phyloP scores from a whole-genome alignment of 257 asterid genomes.

The Verbascum thapsus region DNA sequence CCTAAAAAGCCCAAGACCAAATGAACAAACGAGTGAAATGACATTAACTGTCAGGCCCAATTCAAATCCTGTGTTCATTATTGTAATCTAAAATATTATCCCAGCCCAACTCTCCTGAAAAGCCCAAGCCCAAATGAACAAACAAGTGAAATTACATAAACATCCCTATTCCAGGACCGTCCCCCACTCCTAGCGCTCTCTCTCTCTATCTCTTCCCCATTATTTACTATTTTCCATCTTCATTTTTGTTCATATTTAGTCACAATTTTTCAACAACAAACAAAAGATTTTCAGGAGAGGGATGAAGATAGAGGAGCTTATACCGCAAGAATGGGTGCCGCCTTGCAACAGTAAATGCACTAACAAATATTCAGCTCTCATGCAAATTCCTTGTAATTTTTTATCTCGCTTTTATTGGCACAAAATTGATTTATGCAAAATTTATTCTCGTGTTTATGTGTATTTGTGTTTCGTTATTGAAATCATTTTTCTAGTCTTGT shows the following conservation, averaged over 20 bases:
- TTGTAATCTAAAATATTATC: neutral
- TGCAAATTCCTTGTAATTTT: constrained; percentile 75
- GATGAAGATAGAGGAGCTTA: constrained; percentile 37
- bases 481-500: neutral
- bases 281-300: neutral
- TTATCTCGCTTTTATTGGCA: too few species aligned
- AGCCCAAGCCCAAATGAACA: constrained; percentile 4
- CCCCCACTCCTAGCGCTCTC: constrained; percentile 6
- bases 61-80: neutral
- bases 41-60: too few species aligned
- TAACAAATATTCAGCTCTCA: constrained; percentile 67
- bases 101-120: neutral
- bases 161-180: constrained; percentile 1
- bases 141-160: constrained; percentile 18
- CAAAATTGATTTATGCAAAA: neutral
- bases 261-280: neutral
- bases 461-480: neutral
- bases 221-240: constrained; percentile 6
- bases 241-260: neutral
- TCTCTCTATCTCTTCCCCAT: constrained; percentile 11
- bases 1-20: too few species aligned
- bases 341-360: constrained; percentile 89
- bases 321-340: constrained; percentile 73
- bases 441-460: neutral
- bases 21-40: too few species aligned